These are phyloP conservation scores for Cyberlindnera bimundalis DNA, from an alignment of 805 yeast genomes.

Conservation along the genomic window DNA sequence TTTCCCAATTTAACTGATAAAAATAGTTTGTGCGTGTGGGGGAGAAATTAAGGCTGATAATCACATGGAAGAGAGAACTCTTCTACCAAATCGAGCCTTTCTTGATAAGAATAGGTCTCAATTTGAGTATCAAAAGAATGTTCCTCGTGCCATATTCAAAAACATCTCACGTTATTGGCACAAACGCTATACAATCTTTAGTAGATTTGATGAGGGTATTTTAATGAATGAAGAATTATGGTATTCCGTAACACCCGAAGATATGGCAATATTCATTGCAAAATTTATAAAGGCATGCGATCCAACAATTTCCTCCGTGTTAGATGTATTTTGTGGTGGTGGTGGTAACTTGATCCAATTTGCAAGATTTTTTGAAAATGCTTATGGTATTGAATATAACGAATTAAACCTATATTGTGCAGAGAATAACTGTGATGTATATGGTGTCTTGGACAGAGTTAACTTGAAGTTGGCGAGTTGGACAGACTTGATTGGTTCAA, in stretches of 20 bases:
- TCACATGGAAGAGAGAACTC: neutral
- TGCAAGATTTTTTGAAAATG: slow-evolving; percentile 52
- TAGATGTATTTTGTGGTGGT: slow-evolving; percentile 83
- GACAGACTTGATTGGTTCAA: slow-evolving; percentile 26
- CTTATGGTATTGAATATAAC: slow-evolving; percentile 62
- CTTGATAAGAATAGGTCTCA: slow-evolving; percentile 5
- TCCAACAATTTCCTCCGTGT: slow-evolving; percentile 43
- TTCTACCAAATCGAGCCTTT: slow-evolving; percentile 12
- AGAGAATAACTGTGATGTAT: slow-evolving; percentile 59
- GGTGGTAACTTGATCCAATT: slow-evolving; percentile 85
- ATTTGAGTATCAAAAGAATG: slow-evolving; percentile 10
- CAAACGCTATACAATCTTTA: slow-evolving; percentile 57
- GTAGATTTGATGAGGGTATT: slow-evolving; percentile 63
- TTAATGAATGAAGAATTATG: slow-evolving; percentile 69
- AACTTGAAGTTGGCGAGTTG: slow-evolving; percentile 48
- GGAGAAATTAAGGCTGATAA: too few species aligned
- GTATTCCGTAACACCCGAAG: slow-evolving; percentile 88
- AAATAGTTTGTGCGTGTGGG: neutral
- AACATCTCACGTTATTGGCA: slow-evolving; percentile 40
- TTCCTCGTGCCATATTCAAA: slow-evolving; percentile 9
- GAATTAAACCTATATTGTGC: slow-evolving; percentile 63
- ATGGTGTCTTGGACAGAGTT: slow-evolving; percentile 52
- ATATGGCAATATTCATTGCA: slow-evolving; percentile 58
- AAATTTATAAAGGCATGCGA: slow-evolving; percentile 47
- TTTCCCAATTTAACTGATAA: too few species aligned